A percentile compares a stretch with the other conserved stretches of the same genome.
These are phyloP conservation scores for Musa schizocarpa DNA, from an alignment of 176 grass and related monocot genomes.

Conservation along the genomic window DNA sequence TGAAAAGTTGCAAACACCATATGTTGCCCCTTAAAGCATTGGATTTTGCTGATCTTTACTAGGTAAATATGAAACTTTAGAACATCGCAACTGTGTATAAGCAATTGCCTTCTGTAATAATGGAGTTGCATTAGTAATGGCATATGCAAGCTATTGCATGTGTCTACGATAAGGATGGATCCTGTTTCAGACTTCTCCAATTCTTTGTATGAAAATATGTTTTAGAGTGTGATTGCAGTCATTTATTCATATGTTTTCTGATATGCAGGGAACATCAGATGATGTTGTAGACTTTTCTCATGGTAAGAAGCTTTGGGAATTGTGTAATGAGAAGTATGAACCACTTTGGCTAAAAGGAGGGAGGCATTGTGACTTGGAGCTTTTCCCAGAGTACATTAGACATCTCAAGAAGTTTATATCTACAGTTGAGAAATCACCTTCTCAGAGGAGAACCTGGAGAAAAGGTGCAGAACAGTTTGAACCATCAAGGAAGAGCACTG, in stretches of 20 bases:
- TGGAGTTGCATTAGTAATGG: not conserved
- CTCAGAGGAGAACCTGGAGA: not conserved
- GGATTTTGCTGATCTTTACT: too few species aligned
- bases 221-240: not conserved
- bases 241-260: not conserved
- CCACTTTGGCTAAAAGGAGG: constrained; percentile 81
- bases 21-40: too few species aligned
- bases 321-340: constrained; percentile 80
- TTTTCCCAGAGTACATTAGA: constrained; percentile 9
- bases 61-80: too few species aligned
- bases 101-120: not conserved
- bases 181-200: too few species aligned
- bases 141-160: not conserved
- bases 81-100: not conserved
- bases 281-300: constrained; percentile 87
- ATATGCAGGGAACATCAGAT: constrained; percentile 68
- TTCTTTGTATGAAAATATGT: too few species aligned
- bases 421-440: constrained; percentile 5
- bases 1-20: too few species aligned
- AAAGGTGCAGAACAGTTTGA: not conserved
- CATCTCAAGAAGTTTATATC: constrained; percentile 8
- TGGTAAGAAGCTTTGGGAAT: constrained; percentile 75
- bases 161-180: not conserved
- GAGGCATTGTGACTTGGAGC: constrained; percentile 31
- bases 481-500: constrained; percentile 1